Percentiles rank a stretch among this genome's conserved stretches.
These are phyloP conservation scores for Tricholoma sp. DNA, from an alignment of 768 basidiomycete genomes.

Conservation along the genomic window DNA sequence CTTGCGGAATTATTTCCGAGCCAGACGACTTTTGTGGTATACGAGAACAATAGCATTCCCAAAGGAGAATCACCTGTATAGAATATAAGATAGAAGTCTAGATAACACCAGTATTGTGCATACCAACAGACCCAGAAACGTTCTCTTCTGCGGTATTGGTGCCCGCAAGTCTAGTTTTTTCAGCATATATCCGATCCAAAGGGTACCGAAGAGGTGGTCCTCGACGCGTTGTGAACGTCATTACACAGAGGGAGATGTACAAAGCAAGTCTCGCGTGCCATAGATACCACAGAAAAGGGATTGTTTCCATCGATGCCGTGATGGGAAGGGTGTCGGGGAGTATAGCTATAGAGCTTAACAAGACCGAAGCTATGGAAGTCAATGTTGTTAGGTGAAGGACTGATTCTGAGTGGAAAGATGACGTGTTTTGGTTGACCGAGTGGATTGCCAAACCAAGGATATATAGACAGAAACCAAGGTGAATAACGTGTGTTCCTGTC, in stretches of 20 bases:
- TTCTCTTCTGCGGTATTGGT: constrained; percentile 69
- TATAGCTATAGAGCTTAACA: constrained; percentile 47
- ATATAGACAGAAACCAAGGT: constrained; percentile 56
- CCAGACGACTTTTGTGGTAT: constrained; percentile 83
- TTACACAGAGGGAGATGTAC: constrained; percentile 38
- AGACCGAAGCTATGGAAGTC: constrained; percentile 40
- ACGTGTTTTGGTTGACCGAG: constrained; percentile 44
- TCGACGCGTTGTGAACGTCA: constrained; percentile 51
- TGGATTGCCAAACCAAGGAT: constrained; percentile 43
- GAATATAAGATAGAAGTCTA: background rate
- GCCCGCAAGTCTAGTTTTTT: constrained; percentile 54
- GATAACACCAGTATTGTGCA: constrained; percentile 4
- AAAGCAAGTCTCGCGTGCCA: constrained; percentile 52
- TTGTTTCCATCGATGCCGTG: constrained; percentile 18
- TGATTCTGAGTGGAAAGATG: constrained; percentile 39
- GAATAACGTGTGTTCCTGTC: constrained; percentile 37
- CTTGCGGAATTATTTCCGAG: constrained; percentile 69
- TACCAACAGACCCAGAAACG: constrained; percentile 60
- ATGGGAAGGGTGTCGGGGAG: constrained; percentile 44
- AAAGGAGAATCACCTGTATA: constrained; percentile 49
- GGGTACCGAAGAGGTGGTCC: constrained; percentile 78
- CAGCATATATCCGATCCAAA: constrained; percentile 66
- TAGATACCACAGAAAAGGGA: constrained; percentile 24
- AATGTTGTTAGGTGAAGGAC: constrained; percentile 60
- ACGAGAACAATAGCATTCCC: constrained; percentile 73